These are phyloP conservation scores for Neurospora hispaniola DNA, from an alignment of 495 filamentous ascomycete species.

Conservation along the genomic window DNA sequence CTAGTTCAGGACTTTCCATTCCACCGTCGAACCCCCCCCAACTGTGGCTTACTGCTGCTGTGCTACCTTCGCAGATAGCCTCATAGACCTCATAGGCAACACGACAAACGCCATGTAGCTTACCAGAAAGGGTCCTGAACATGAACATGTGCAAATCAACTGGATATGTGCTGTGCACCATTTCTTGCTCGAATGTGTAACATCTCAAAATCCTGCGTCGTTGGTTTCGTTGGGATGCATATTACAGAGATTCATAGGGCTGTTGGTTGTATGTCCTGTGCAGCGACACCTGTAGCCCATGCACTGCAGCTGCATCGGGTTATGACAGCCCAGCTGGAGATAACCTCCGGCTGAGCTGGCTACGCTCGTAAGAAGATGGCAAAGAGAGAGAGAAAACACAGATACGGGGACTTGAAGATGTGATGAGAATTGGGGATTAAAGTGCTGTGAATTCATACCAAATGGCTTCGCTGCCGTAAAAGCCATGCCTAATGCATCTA, in stretches of 20 bases:
- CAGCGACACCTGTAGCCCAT: not conserved
- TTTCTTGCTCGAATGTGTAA: not conserved
- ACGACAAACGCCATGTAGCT: not conserved
- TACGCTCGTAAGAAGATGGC: not conserved
- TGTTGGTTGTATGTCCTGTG: not conserved
- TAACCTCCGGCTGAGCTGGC: not conserved
- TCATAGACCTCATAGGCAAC: not conserved
- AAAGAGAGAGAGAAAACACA: not conserved
- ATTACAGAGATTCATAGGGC: not conserved
- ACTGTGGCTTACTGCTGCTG: not conserved
- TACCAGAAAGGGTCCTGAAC: not conserved
- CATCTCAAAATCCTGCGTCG: not conserved
- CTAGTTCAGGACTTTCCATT: not conserved
- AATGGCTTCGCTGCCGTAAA: not conserved
- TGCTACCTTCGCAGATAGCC: not conserved
- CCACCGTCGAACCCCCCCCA: not conserved
- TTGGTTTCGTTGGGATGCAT: not conserved
- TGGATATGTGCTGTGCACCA: not conserved
- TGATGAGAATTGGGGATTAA: not conserved
- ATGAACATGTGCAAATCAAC: not conserved
- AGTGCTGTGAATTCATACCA: not conserved
- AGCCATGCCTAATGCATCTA: not conserved
- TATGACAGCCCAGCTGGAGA: not conserved
- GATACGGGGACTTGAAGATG: not conserved
- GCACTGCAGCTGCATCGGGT: not conserved